Evolutionary conservation across 192 early-diverging fungal genomes (phyloP), one percentile per base, ranked within the genome.

Genomic region (Backusella tarrabulga): DNA sequence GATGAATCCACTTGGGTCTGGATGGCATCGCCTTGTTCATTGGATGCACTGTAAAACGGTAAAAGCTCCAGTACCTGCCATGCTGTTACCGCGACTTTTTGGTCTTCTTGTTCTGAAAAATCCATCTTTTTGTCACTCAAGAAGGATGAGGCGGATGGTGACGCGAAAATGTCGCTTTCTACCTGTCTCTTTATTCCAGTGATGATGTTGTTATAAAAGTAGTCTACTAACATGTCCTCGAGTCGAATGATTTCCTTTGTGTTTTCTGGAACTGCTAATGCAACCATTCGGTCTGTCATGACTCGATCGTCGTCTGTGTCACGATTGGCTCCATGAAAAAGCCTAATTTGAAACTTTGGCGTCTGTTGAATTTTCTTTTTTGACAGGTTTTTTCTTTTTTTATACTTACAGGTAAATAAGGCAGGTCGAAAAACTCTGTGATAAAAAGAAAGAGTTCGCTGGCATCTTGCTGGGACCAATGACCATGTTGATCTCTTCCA

Each of bases 401-500:
- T 21, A 54, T 7, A 38, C 86, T 86, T 77, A 93, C 77, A 9
- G 92, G 91, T 56, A 93, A 70, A 72, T 88, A 93, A 0, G 92
- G 92, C 63, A 92, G 85, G 42, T 87, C 86, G 75, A 92, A 85
- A 34, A 81, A 86, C 38, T 89, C 86, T 54, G 89, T 89, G 35
- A 93, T 56, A 50, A 92, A 92, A 77, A 93, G 69, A 74, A 91
- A 93, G 17, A 93, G 81, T 81, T 93, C 92, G 52, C 89, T 89
- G 4, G 86, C 81, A 74, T 93, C 92, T 75, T 93, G 90, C 80
- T 93, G 92, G 6, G 82, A 72, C 68, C 73, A 67, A 50, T 75
- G 29, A 38, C 80, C 75, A 6, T 14, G 11, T 6, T 52, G 14
- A 66, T 79, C 67, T 14, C 41, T 34, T 56, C 80, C 82, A 63